A percentile compares a stretch with the other conserved stretches of the same genome.
Evolutionary conservation across 2,329 filamentous ascomycete species (phyloP).

Genomic region (Exophiala aquamarina): DNA sequence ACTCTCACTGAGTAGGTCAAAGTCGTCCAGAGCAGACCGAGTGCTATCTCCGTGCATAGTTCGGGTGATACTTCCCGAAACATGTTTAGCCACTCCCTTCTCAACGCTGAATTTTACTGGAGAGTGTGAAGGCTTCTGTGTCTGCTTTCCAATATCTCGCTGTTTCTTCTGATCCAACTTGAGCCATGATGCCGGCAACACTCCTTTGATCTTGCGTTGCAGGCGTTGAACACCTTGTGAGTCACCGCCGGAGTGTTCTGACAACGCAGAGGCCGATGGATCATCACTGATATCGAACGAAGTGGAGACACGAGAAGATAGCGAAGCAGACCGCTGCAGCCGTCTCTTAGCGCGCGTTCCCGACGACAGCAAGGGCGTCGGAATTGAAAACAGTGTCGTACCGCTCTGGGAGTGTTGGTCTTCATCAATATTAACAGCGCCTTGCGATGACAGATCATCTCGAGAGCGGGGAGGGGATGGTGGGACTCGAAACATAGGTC

Average conservation of each 20-base stretch:
- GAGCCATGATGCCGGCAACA: conserved; percentile 48
- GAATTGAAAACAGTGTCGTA: conserved; percentile 17
- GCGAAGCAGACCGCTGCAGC: conserved; percentile 27
- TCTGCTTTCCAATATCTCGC: conserved; percentile 8
- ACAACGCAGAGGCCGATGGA: conserved; percentile 4
- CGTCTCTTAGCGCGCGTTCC: conserved; percentile 15
- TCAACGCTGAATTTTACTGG: conserved; percentile 15
- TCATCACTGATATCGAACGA: conserved; percentile 16
- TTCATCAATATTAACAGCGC: background rate
- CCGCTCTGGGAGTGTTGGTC: background rate
- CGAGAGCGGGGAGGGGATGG: conserved; percentile 43
- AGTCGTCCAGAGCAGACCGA: conserved; percentile 4
- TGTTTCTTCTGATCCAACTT: conserved; percentile 23
- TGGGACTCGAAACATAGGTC: conserved; percentile 30
- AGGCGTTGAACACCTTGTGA: conserved; percentile 33
- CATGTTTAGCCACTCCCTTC: conserved; percentile 23
- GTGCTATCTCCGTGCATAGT: background rate
- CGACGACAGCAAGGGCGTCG: conserved; percentile 24
- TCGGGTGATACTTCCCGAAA: conserved; percentile 1
- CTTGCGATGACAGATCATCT: conserved; percentile 31
- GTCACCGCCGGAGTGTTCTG: conserved; percentile 25
- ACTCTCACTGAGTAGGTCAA: conserved; percentile 2
- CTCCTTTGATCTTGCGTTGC: conserved; percentile 46
- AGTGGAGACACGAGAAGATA: conserved; percentile 6
- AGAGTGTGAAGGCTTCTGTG: conserved; percentile 5